Evolutionary conservation across 139 green algal species (phyloP).

Genomic region (Tetradesmus lagerheimii): DNA sequence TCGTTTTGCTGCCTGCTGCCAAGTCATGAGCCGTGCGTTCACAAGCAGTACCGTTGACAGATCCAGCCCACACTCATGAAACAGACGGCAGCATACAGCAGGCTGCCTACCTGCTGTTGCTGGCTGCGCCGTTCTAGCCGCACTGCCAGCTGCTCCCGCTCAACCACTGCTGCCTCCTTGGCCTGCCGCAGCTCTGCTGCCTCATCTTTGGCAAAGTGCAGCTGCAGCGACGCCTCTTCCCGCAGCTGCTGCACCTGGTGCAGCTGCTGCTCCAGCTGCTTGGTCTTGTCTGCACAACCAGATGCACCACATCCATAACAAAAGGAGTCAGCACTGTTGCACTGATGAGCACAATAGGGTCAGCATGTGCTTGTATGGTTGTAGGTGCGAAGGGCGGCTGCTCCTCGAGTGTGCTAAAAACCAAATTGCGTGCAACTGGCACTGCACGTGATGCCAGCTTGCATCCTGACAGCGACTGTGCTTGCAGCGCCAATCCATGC

Average conservation of each 20-base stretch:
- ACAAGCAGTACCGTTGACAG: no score
- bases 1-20: no score
- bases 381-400: no score
- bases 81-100: background rate
- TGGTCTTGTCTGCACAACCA: constrained; percentile 53
- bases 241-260: constrained; percentile 38
- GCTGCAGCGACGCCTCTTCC: constrained; percentile 45
- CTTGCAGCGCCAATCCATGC: constrained; percentile 13
- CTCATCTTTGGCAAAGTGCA: constrained; percentile 48
- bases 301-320: background rate
- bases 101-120: constrained; percentile 50
- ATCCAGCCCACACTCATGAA: background rate
- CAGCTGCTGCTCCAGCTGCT: constrained; percentile 43
- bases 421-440: no score
- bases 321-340: background rate
- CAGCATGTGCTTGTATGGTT: no score
- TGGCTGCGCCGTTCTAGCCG: constrained; percentile 57
- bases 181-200: constrained; percentile 53
- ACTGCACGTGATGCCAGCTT: background rate
- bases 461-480: background rate
- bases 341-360: background rate
- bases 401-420: no score
- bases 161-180: constrained; percentile 66
- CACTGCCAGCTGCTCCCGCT: constrained; percentile 51
- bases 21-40: no score